Conservation (phyloP, 805 yeast species). For the Kodamaea laetipori region DNA sequence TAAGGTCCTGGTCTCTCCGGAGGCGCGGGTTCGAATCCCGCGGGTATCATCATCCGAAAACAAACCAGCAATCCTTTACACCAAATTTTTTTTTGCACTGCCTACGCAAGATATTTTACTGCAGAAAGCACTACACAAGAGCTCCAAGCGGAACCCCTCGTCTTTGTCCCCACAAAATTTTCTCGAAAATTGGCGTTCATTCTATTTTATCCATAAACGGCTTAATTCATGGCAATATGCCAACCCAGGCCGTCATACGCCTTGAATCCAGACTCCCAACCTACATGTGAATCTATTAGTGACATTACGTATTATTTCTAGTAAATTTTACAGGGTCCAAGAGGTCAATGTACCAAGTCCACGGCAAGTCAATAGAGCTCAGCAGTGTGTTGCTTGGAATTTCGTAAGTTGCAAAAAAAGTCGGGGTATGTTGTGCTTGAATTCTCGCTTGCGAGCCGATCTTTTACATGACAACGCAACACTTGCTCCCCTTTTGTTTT, state of each 20-base stretch:
- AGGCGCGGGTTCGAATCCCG: slow-evolving; percentile 50
- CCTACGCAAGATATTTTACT: no score
- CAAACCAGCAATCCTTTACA: slow-evolving; percentile 38
- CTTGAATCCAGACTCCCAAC: background rate
- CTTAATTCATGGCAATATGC: slow-evolving; percentile 8
- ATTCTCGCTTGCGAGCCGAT: no score
- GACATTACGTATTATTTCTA: slow-evolving; percentile 4
- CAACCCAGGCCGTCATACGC: background rate
- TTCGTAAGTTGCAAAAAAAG: no score
- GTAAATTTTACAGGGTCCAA: slow-evolving; percentile 4
- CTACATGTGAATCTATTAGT: slow-evolving; percentile 5
- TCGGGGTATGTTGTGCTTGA: no score
- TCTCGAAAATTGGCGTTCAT: no score
- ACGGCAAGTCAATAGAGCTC: no score
- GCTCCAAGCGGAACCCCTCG: no score
- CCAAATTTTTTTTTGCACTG: slow-evolving; percentile 18
- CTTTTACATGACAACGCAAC: slow-evolving; percentile 33
- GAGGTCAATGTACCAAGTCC: background rate
- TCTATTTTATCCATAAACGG: background rate
- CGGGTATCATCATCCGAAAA: slow-evolving; percentile 35
- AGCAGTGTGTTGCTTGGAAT: no score
- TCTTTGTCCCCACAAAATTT: no score
- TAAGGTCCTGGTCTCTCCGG: slow-evolving; percentile 50
- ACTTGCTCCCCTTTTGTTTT: slow-evolving; percentile 23
- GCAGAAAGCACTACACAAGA: background rate